phyloP scores from a whole-genome alignment of 2,329 filamentous ascomycete genomes.

The Fusarium irregulare region DNA sequence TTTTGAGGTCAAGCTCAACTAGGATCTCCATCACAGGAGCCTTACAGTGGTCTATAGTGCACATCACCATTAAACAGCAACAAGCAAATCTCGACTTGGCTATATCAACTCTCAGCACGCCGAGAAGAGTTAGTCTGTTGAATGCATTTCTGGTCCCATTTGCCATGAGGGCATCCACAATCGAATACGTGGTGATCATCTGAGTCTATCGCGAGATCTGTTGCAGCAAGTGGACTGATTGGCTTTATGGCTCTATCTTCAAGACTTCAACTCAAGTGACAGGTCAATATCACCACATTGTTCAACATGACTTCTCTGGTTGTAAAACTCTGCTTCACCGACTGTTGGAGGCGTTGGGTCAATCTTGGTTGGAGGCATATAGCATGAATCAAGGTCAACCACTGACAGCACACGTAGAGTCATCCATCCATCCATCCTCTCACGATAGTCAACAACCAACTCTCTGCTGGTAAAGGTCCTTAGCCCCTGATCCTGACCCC shows the following conservation, averaged over 20 bases:
- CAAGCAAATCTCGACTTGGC: slow-evolving; percentile 3
- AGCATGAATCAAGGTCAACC: slow-evolving; percentile 27
- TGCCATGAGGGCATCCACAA: slow-evolving; percentile 21
- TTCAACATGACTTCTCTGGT: slow-evolving; percentile 6
- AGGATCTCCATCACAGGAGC: slow-evolving; percentile 18
- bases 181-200: slow-evolving; percentile 24
- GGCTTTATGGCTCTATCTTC: slow-evolving; percentile 12
- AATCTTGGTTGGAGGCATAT: slow-evolving; percentile 15
- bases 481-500: slow-evolving; percentile 16
- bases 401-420: slow-evolving; percentile 27
- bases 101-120: neutral
- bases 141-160: neutral
- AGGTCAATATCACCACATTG: neutral
- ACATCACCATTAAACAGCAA: neutral
- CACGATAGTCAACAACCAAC: slow-evolving; percentile 11
- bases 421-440: slow-evolving; percentile 32
- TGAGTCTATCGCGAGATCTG: slow-evolving; percentile 25
- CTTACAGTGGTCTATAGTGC: neutral
- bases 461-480: neutral
- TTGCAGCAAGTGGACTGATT: slow-evolving; percentile 20
- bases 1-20: slow-evolving; percentile 9
- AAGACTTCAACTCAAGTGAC: slow-evolving; percentile 6
- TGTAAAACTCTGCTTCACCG: slow-evolving; percentile 32
- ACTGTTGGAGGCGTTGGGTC: slow-evolving; percentile 16
- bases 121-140: slow-evolving; percentile 3